Evolutionary conservation across 2,329 filamentous ascomycete species (phyloP), one percentile per base, ranked within the genome.

Genomic region (Onygena corvina): DNA sequence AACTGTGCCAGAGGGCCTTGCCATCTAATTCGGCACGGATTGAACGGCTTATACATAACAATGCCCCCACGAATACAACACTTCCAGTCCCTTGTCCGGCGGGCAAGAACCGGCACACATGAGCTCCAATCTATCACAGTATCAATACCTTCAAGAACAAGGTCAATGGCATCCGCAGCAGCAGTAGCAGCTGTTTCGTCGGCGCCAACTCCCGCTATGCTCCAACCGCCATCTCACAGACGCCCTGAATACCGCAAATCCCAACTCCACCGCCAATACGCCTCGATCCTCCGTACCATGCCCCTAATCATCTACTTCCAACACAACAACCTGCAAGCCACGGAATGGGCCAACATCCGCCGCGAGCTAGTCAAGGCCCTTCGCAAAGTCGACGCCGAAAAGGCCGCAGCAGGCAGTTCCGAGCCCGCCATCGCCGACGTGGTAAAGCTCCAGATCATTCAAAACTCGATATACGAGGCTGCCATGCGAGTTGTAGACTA

Each of bases 401-500:
- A 82, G 61, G 70, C 85, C 51, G 78, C 78, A 2, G 69, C 71
- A 7, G 66, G 68, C 4, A 64, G 70, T 21, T 63, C 60, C 1
- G 58, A 64, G 29, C 60, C 65, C 16, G 53, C 63, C 1, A 63
- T 86, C 29, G 74, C 76, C n/a, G 68, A 76, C 1, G 69, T 72
- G 33, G 75, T 92, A 56, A 83, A 86, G 67, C 64, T 96, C 21
- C 83, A 93, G 64, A 85, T 94, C 21, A 72, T 98, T 50, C 83
- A 92, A 62, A 92, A 86, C 11, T 84, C 86, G 61, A 93, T 98
- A 61, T 86, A 98, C 63, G 81, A 83, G 56, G 80, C 86, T 14
- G 89, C 90, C 1, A 71, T 96, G 53, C 83, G 84, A 56, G 78
- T 96, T 47, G 81, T 89, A 53, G 90, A 96, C 62, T 93, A 88